Base-by-base conservation (phyloP, 164 flowering plant genomes). In the Malania oleifera region DNA sequence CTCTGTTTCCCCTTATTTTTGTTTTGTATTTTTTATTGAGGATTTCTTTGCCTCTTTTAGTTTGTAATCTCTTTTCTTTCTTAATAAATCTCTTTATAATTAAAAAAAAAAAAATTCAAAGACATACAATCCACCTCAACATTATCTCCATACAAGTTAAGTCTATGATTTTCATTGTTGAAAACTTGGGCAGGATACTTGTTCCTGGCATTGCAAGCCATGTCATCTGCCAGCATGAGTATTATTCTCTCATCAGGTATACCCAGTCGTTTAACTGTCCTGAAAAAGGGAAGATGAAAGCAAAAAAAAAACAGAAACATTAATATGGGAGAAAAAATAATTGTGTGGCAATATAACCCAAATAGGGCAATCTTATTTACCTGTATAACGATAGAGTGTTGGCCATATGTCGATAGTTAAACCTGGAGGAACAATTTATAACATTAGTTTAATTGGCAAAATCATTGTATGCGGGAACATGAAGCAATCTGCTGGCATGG, bases 181-280 rank as follows among this genome's bases (percentile, higher is more conserved):
- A 95, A 95, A 57, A 95, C 99, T 75, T 95, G 96, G 17, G 97
- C 99, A 61, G 99, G 96, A 52, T 81, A 86, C 53, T 82, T 89
- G 64, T 95, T 95, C 68, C 99, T 80, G 53, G 96, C 76, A 79
- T 95, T 95, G 73, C 99, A 95, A 54, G 99, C 99, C 96, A 95
- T 95, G 61, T 95, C 97, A 76, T 95, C 99, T 49, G 97, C 96
- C 65, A 95, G 67, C 99, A 95, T 91, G 46, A 95, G 91, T 67
- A 95, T 95, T 48, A 95, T 91, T 74, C 96, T 91, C 69, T 91
- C 96, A 77, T 95, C 99, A 57, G 99, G 99, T 70, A 95, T 95
- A 48, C 98, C 99, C 54, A 91, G 72, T 37, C 98, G 75, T 70
- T 91, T 95, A 27, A 95, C 98, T 28, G 96, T 95, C 78, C 99